Evolutionary conservation across 1,139 yeast species (phyloP).

Genomic region (Tardiomyces digboiensis): DNA sequence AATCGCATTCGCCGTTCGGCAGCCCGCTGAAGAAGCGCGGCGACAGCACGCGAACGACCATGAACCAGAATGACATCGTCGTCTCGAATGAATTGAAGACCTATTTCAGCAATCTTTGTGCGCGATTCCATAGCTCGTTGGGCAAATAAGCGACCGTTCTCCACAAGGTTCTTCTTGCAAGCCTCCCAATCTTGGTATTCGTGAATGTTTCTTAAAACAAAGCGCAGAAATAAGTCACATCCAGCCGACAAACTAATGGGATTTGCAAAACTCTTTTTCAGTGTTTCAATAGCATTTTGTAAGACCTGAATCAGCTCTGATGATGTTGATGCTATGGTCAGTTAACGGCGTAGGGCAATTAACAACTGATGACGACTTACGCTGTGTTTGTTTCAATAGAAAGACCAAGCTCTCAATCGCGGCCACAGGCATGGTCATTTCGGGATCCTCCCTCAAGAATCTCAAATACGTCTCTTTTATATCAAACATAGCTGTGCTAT

Average conservation of each 20-base stretch:
- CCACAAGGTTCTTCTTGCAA: slow-evolving; percentile 81
- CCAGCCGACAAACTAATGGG: slow-evolving; percentile 95
- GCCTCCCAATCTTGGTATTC: slow-evolving; percentile 87
- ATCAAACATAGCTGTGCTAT: too few species aligned
- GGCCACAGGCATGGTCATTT: slow-evolving; percentile 98
- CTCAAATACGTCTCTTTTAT: slow-evolving; percentile 71
- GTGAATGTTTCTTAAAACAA: slow-evolving; percentile 83
- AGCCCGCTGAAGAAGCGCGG: slow-evolving; percentile 65
- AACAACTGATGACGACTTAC: too few species aligned
- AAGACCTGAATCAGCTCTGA: slow-evolving; percentile 83
- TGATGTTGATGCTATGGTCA: slow-evolving; percentile 40
- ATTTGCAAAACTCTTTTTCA: slow-evolving; percentile 76
- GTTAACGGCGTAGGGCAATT: too few species aligned
- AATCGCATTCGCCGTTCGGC: slow-evolving; percentile 69
- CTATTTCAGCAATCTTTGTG: slow-evolving; percentile 78
- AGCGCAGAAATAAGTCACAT: slow-evolving; percentile 92
- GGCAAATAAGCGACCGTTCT: slow-evolving; percentile 87
- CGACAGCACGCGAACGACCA: slow-evolving; percentile 87
- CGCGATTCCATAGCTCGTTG: slow-evolving; percentile 89
- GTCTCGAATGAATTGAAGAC: slow-evolving; percentile 83
- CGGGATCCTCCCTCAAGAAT: slow-evolving; percentile 78
- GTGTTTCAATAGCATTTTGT: slow-evolving; percentile 60
- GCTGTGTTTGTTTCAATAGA: slow-evolving; percentile 70
- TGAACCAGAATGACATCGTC: slow-evolving; percentile 88
- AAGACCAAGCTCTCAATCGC: slow-evolving; percentile 94